phyloP scores from a whole-genome alignment of 371 early-diverging fungal species.

The Lichtheimia corymbifera region DNA sequence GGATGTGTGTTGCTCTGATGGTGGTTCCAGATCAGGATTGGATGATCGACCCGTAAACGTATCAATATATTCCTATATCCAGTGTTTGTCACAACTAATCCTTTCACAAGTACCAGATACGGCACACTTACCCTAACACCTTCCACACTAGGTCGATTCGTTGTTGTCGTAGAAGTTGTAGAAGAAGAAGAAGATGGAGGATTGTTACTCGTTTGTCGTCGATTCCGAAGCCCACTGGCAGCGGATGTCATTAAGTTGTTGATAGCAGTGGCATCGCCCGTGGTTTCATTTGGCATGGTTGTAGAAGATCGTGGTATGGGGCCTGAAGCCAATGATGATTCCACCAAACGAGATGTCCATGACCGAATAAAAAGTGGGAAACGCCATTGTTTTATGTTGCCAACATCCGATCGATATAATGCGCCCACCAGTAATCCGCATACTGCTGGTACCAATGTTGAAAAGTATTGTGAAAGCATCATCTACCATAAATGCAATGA shows the following conservation, averaged over 20 bases:
- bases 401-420: slow-evolving; percentile 60
- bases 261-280: slow-evolving; percentile 20
- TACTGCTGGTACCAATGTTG: slow-evolving; percentile 52
- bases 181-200: slow-evolving; percentile 3
- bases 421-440: slow-evolving; percentile 67
- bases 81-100: not conserved
- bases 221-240: slow-evolving; percentile 31
- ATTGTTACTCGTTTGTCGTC: slow-evolving; percentile 15
- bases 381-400: slow-evolving; percentile 65
- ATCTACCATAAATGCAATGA: slow-evolving; percentile 30
- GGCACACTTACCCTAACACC: slow-evolving; percentile 1
- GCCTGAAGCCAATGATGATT: slow-evolving; percentile 43
- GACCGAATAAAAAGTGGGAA: slow-evolving; percentile 45
- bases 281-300: slow-evolving; percentile 32
- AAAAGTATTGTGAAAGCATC: slow-evolving; percentile 54
- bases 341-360: slow-evolving; percentile 32
- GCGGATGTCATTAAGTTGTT: slow-evolving; percentile 32
- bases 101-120: no score
- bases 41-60: slow-evolving; percentile 52
- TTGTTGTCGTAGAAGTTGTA: not conserved
- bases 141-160: not conserved
- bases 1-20: slow-evolving; percentile 50
- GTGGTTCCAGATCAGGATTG: slow-evolving; percentile 26
- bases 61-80: slow-evolving; percentile 51
- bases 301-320: slow-evolving; percentile 54